phyloP scores from a whole-genome alignment of 441 rosid species.

The Croton laevigatus region DNA sequence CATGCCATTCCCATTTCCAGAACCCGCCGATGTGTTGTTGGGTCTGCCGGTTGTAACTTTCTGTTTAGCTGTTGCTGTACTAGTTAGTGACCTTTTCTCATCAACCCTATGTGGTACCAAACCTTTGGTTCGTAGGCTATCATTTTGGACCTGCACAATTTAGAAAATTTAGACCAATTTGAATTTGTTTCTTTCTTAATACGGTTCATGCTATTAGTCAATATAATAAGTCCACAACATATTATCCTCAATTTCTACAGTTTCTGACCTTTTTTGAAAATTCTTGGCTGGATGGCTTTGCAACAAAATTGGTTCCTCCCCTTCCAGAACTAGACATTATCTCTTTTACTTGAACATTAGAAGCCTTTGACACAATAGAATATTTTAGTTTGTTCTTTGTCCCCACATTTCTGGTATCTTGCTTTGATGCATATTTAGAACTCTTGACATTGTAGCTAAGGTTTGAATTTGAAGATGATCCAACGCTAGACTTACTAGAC shows the following conservation, averaged over 20 bases:
- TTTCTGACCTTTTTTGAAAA: conserved; percentile 40
- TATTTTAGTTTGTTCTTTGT: conserved; percentile 23
- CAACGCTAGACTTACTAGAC: conserved; percentile 53
- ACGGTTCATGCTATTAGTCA: not conserved
- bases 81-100: conserved; percentile 18
- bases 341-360: conserved; percentile 24
- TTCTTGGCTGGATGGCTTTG: conserved; percentile 26
- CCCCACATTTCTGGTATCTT: conserved; percentile 35
- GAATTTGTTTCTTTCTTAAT: not conserved
- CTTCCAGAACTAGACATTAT: conserved; percentile 17
- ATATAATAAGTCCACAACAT: not conserved
- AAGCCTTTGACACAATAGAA: conserved; percentile 25
- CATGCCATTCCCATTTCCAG: conserved; percentile 42
- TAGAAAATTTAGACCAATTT: conserved; percentile 9
- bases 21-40: conserved; percentile 18
- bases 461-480: conserved; percentile 44
- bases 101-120: conserved; percentile 28
- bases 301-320: conserved; percentile 6
- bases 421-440: conserved; percentile 18
- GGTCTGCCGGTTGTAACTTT: conserved; percentile 17
- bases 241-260: not conserved
- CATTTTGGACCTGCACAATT: conserved; percentile 36
- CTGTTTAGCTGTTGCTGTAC: conserved; percentile 25
- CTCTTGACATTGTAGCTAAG: conserved; percentile 20
- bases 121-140: conserved; percentile 23